Percentiles rank a stretch among this genome's conserved stretches.
Conservation (phyloP, 805 yeast genomes). For the Spathaspora girioi region DNA sequence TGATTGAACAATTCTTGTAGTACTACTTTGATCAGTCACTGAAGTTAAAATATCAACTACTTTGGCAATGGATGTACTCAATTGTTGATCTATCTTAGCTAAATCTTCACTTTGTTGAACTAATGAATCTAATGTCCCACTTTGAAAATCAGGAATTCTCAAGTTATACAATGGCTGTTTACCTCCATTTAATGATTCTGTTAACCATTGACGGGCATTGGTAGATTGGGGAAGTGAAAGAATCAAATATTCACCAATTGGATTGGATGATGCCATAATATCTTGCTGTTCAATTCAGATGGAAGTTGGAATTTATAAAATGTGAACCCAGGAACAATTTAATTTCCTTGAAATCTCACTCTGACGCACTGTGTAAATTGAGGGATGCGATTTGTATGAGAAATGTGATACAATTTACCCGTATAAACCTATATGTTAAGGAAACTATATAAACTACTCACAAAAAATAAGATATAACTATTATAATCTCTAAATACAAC, state of each 20-base stretch:
- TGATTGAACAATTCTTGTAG: conserved; percentile 35
- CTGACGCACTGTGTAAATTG: background rate
- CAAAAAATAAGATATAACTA: too few relatives aligned
- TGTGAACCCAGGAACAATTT: background rate
- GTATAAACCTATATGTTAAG: background rate
- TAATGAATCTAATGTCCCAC: conserved; percentile 89
- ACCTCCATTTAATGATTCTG: conserved; percentile 53
- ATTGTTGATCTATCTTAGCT: conserved; percentile 74
- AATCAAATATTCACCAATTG: conserved; percentile 45
- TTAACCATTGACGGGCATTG: conserved; percentile 51
- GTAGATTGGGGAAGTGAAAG: conserved; percentile 58
- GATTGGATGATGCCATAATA: background rate
- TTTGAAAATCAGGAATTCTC: conserved; percentile 79
- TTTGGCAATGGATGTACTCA: conserved; percentile 65
- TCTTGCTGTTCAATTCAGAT: background rate
- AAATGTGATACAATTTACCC: background rate
- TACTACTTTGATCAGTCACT: conserved; percentile 20
- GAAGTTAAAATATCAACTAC: conserved; percentile 67
- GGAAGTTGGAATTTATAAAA: background rate
- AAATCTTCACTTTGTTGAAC: conserved; percentile 91
- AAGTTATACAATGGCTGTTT: conserved; percentile 54
- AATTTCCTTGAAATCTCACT: background rate
- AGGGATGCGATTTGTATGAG: background rate
- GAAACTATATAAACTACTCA: background rate
- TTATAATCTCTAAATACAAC: too few relatives aligned